Evolutionary conservation across 208 protist genomes (phyloP).

Genomic region (Crithidia acanthocephali): DNA sequence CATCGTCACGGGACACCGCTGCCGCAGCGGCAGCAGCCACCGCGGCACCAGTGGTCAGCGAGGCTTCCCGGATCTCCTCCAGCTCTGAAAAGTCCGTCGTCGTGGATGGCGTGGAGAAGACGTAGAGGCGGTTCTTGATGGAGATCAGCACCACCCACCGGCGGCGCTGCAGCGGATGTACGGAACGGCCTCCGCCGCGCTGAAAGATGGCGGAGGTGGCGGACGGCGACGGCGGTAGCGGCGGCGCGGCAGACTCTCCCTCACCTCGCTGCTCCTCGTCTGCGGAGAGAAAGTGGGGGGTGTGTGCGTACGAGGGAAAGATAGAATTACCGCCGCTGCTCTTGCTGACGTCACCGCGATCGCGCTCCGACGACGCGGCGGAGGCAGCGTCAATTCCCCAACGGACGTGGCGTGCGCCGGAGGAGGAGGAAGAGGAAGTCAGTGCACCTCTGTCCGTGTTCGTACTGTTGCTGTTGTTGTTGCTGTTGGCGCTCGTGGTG

Average conservation of each 20-base stretch:
- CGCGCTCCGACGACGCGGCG: background rate
- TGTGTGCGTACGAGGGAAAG: conserved; percentile 32
- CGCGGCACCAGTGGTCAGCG: background rate
- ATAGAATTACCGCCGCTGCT: background rate
- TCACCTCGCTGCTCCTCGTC: conserved; percentile 16
- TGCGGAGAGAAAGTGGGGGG: conserved; percentile 28
- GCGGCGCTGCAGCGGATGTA: background rate
- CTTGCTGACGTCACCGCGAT: background rate
- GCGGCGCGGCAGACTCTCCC: background rate
- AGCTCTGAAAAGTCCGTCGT: conserved; percentile 21
- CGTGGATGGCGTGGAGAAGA: conserved; percentile 33
- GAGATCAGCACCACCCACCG: conserved; percentile 46
- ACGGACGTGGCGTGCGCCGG: background rate
- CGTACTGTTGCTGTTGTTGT: too few relatives aligned
- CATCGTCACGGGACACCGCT: background rate
- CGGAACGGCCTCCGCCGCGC: background rate
- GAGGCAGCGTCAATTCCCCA: background rate
- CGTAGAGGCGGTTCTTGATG: conserved; percentile 40
- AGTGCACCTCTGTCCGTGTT: too few relatives aligned
- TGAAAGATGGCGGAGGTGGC: background rate
- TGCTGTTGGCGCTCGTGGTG: too few relatives aligned
- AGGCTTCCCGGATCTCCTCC: conserved; percentile 2
- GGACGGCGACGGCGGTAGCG: background rate
- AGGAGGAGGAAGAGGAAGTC: too few relatives aligned
- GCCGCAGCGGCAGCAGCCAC: background rate